These are phyloP conservation scores for Smittium culicis DNA, from an alignment of 371 early-diverging fungal species.

Conservation along the genomic window DNA sequence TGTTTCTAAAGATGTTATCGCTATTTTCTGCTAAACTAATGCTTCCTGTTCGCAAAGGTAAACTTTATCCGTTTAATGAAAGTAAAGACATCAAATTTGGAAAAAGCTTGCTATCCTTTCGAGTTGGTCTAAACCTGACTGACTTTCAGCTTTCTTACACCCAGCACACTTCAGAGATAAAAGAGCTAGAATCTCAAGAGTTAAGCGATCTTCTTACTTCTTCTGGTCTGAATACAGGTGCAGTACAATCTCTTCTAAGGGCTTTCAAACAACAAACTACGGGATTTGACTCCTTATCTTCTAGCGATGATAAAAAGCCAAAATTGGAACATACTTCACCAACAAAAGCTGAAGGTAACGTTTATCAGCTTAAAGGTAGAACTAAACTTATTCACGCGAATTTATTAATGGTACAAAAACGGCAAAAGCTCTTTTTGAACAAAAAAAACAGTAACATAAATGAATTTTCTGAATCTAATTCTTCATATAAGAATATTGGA, in stretches of 20 bases:
- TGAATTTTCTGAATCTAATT: background rate
- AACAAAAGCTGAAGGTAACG: conserved; percentile 4
- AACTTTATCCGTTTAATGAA: conserved; percentile 27
- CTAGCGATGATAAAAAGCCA: background rate
- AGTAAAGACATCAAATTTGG: conserved; percentile 32
- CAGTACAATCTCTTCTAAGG: background rate
- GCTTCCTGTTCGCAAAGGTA: conserved; percentile 31
- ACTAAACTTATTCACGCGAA: conserved; percentile 3
- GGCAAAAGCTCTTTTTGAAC: background rate
- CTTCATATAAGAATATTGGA: background rate
- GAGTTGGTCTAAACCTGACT: conserved; percentile 26
- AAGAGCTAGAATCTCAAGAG: conserved; percentile 29
- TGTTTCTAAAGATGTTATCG: conserved; percentile 11
- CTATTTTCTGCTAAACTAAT: conserved; percentile 31
- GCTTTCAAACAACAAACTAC: background rate
- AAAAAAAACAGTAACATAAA: background rate
- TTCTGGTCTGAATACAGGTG: background rate
- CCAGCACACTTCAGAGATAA: conserved; percentile 30
- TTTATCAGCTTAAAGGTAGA: conserved; percentile 9
- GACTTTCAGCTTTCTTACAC: conserved; percentile 29
- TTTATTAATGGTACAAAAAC: conserved; percentile 5
- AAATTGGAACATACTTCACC: background rate
- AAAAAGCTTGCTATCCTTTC: conserved; percentile 27
- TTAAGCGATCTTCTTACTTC: conserved; percentile 12
- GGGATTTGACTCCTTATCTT: background rate